A percentile compares a stretch with the other conserved stretches of the same genome.
These are phyloP conservation scores for Suillus paluster DNA, from an alignment of 768 basidiomycete species.

Conservation along the genomic window DNA sequence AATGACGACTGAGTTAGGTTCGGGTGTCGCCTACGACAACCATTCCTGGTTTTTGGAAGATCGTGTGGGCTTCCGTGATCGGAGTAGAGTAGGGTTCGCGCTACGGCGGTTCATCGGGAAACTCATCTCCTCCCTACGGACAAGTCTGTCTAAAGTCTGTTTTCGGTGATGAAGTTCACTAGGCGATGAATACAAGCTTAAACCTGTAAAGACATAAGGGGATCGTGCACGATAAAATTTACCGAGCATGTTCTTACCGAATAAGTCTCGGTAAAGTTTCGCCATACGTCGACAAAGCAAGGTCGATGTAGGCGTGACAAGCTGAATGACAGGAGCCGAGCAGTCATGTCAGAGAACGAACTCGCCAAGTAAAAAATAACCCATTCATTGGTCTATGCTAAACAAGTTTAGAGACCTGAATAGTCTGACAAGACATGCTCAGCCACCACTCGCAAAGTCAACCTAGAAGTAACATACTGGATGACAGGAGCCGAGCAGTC, in stretches of 20 bases:
- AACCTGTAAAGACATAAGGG: not conserved
- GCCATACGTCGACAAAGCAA: not conserved
- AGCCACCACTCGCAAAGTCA: too few relatives aligned
- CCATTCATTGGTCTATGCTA: not conserved
- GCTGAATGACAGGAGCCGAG: not conserved
- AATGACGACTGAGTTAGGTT: not conserved
- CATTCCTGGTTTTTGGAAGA: not conserved
- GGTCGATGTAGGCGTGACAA: not conserved
- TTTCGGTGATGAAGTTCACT: not conserved
- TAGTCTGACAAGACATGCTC: too few relatives aligned
- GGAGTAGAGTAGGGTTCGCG: not conserved
- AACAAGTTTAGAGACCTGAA: not conserved
- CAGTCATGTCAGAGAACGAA: not conserved
- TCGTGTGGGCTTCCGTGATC: not conserved
- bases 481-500: not conserved
- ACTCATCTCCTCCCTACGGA: not conserved
- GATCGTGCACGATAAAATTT: not conserved
- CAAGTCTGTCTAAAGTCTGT: not conserved
- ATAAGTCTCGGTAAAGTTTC: not conserved
- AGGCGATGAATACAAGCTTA: not conserved
- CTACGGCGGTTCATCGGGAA: not conserved
- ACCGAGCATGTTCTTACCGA: not conserved
- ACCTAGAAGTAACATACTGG: not conserved
- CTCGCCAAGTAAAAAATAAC: not conserved
- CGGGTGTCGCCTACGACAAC: not conserved